A percentile compares a stretch with the other conserved stretches of the same genome.
These are phyloP conservation scores for Wallacemonas sp. DNA, from an alignment of 208 protist genomes.

Conservation along the genomic window DNA sequence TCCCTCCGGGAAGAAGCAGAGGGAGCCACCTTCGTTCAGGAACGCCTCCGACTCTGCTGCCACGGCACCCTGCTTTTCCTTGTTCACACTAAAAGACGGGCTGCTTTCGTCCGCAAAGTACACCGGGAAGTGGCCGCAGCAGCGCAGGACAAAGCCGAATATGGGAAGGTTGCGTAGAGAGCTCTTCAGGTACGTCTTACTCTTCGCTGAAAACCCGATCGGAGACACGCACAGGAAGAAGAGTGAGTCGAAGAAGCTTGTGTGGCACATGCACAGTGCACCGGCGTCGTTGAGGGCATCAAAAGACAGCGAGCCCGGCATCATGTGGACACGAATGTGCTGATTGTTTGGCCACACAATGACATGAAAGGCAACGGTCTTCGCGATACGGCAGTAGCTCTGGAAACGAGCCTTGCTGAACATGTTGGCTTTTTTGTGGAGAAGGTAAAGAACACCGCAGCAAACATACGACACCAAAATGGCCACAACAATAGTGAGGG, in stretches of 20 bases:
- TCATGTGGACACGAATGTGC: conserved; percentile 47
- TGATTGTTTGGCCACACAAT: conserved; percentile 33
- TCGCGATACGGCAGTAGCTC: conserved; percentile 31
- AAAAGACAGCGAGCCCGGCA: conserved; percentile 49
- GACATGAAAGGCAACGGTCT: conserved; percentile 38
- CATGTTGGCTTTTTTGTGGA: conserved; percentile 26
- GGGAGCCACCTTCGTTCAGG: conserved; percentile 34
- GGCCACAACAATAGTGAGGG: conserved; percentile 27
- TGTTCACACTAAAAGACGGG: conserved; percentile 57
- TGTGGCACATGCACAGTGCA: conserved; percentile 62
- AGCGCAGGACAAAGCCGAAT: conserved; percentile 57
- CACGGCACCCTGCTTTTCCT: conserved; percentile 69
- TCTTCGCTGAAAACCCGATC: conserved; percentile 29
- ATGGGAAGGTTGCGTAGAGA: conserved; percentile 60
- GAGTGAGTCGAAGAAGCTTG: conserved; percentile 74
- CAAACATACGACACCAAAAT: conserved; percentile 25
- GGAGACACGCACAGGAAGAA: conserved; percentile 50
- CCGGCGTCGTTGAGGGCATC: conserved; percentile 21
- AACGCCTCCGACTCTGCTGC: conserved; percentile 45
- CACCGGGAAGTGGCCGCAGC: conserved; percentile 72
- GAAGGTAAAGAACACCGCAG: conserved; percentile 32
- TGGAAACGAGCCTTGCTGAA: conserved; percentile 26
- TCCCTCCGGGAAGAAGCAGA: conserved; percentile 81
- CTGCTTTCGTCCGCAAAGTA: conserved; percentile 62
- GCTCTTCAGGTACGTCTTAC: conserved; percentile 65